phyloP scores from a whole-genome alignment of 164 flowering plant species.

The Magnolia kwangsiensis region DNA sequence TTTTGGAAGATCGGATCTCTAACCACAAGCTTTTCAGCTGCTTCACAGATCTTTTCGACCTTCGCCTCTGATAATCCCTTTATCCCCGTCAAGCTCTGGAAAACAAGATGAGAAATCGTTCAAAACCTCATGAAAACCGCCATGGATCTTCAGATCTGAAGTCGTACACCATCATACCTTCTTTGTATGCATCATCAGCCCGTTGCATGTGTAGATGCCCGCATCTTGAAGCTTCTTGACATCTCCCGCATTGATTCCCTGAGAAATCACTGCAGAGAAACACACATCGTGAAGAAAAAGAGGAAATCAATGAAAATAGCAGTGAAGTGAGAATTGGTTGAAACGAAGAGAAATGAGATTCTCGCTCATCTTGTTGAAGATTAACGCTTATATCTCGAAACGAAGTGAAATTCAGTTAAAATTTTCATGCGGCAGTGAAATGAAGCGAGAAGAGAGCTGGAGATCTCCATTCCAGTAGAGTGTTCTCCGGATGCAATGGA shows the following conservation, averaged over 20 bases:
- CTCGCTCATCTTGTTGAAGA: neutral
- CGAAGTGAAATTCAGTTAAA: slow-evolving; percentile 1
- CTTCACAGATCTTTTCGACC: slow-evolving; percentile 98
- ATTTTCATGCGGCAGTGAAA: neutral
- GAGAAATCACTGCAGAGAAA: slow-evolving; percentile 62
- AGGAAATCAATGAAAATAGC: neutral
- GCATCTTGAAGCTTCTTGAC: slow-evolving; percentile 99
- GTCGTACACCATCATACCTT: slow-evolving; percentile 43
- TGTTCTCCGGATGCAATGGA: neutral
- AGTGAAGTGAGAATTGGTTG: no score
- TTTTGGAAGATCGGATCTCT: slow-evolving; percentile 17
- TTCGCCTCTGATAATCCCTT: slow-evolving; percentile 97
- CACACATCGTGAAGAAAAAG: neutral
- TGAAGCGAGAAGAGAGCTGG: neutral
- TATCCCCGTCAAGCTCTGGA: slow-evolving; percentile 80
- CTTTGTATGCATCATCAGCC: slow-evolving; percentile 99
- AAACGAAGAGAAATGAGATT: neutral
- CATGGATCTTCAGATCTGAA: neutral
- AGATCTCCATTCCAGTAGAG: neutral
- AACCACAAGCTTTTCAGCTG: slow-evolving; percentile 96
- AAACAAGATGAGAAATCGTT: slow-evolving; percentile 4
- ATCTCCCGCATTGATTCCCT: slow-evolving; percentile 97
- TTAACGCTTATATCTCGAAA: neutral
- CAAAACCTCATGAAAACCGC: neutral
- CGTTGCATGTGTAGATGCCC: slow-evolving; percentile 95